phyloP scores from a whole-genome alignment of 495 filamentous ascomycete genomes.

The Neurospora sp. region DNA sequence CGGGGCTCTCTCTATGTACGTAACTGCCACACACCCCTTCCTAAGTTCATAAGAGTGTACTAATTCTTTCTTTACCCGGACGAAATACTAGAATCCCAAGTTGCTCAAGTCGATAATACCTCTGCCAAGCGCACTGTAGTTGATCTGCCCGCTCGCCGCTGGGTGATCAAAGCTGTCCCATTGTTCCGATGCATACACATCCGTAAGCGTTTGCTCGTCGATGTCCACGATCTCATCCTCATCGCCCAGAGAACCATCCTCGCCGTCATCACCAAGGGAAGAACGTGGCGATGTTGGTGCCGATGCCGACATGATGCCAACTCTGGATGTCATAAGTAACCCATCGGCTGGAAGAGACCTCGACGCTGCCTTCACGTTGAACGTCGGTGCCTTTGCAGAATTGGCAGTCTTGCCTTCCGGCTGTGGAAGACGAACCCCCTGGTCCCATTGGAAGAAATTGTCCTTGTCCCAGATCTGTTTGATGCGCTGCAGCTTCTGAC shows the following conservation, averaged over 20 bases:
- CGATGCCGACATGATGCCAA: not conserved
- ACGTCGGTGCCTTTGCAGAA: not conserved
- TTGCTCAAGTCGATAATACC: not conserved
- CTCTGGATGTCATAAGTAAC: not conserved
- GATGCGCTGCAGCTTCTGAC: not conserved
- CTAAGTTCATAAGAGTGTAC: not conserved
- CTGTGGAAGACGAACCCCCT: slow-evolving; percentile 11
- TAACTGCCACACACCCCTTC: not conserved
- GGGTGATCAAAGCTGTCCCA: not conserved
- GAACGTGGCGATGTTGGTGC: not conserved
- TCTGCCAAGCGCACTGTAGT: not conserved
- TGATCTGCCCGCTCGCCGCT: not conserved
- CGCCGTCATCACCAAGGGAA: not conserved
- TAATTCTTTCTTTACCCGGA: not conserved
- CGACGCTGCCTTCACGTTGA: not conserved
- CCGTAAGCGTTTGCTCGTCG: not conserved
- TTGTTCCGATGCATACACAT: not conserved
- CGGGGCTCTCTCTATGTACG: not conserved
- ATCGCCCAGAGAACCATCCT: not conserved
- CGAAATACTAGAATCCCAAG: not conserved
- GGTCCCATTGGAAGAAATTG: not conserved
- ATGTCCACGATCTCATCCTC: not conserved
- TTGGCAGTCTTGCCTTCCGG: not conserved
- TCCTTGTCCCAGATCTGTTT: not conserved
- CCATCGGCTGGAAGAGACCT: not conserved